Evolutionary conservation across 352 stramenopile species (phyloP).

Genomic region (Thalassiosira livingstoniorum): DNA sequence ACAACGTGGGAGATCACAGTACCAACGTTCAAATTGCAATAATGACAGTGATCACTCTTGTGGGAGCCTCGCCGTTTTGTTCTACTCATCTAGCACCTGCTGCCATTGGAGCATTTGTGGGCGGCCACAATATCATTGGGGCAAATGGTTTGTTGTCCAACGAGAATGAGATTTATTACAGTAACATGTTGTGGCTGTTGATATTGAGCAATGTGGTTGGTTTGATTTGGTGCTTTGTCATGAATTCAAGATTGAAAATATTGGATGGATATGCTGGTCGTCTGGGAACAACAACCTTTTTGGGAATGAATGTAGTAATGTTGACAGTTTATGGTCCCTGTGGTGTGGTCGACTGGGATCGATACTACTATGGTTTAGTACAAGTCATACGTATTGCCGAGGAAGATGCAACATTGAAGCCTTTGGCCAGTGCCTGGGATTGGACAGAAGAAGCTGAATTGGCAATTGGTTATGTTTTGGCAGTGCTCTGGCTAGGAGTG

Average conservation of each 20-base stretch:
- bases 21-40: slow-evolving; percentile 61
- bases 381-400: slow-evolving; percentile 47
- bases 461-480: slow-evolving; percentile 51
- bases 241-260: slow-evolving; percentile 30
- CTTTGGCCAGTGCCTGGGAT: slow-evolving; percentile 33
- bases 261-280: slow-evolving; percentile 52
- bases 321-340: slow-evolving; percentile 32
- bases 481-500: slow-evolving; percentile 46
- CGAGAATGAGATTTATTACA: slow-evolving; percentile 23
- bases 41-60: slow-evolving; percentile 58
- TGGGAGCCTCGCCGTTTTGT: slow-evolving; percentile 44
- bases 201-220: slow-evolving; percentile 37
- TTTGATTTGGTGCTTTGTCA: slow-evolving; percentile 49
- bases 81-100: slow-evolving; percentile 44
- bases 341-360: slow-evolving; percentile 51
- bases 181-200: slow-evolving; percentile 50
- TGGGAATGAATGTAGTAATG: slow-evolving; percentile 64
- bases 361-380: slow-evolving; percentile 56
- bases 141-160: slow-evolving; percentile 2
- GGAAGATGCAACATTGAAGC: slow-evolving; percentile 24
- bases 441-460: slow-evolving; percentile 57
- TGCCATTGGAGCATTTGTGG: slow-evolving; percentile 55
- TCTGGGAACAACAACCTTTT: slow-evolving; percentile 56
- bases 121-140: slow-evolving; percentile 65
- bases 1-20: slow-evolving; percentile 26